Base-by-base conservation (phyloP, 2,329 filamentous ascomycete species). In the Domatiomyces catenatus region DNA sequence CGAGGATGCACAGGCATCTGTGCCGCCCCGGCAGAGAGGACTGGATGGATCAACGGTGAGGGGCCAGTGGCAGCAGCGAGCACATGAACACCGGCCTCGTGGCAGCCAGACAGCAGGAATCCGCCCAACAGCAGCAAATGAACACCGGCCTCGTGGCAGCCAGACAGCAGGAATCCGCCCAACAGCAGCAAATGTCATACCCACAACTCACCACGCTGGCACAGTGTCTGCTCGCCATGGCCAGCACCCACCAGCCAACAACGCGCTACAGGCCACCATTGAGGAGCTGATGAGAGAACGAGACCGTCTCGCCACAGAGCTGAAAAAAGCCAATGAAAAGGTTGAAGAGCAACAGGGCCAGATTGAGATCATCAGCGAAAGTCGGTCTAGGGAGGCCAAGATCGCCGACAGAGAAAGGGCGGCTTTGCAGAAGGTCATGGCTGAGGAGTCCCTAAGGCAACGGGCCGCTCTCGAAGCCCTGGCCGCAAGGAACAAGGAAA, bases 361-460 rank as follows among this genome's bases (percentile, higher is more conserved):
- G 60, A 77, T 77, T 42, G 71, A 77, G 39, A 81, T 80, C 42
- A 72, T 82, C 17, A 72, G 79, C 12, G 69, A 73, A 18, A 80
- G 80, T 53, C 71, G 75, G 55, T 69, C 72, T 32, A 76, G 74
- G 57, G 63, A 73, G 8, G 66, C 63, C 22, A 73, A 75, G 53
- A 71, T 75, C 28, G 72, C 75, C 61, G 75, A 79, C 58, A 69
- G 70, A 47, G 70, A 74, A 58, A 59, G 81, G 15, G 63, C 66
- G 20, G 67, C 71, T 7, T 64, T 80, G 57, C 72, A 76, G 53
- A 75, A 75, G 54, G 56, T 69, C 17, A 72, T 79, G 61, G 69
- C 67, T 12, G 75, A 80, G 12, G 72, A 75, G 53, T 59, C 70
- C 2, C 70, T 69, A 12, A 75, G 71, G 55, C 71, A 76, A 51